Evolutionary conservation across 2,329 filamentous ascomycete species (phyloP).

Genomic region (Bipolaris sorokiniana): DNA sequence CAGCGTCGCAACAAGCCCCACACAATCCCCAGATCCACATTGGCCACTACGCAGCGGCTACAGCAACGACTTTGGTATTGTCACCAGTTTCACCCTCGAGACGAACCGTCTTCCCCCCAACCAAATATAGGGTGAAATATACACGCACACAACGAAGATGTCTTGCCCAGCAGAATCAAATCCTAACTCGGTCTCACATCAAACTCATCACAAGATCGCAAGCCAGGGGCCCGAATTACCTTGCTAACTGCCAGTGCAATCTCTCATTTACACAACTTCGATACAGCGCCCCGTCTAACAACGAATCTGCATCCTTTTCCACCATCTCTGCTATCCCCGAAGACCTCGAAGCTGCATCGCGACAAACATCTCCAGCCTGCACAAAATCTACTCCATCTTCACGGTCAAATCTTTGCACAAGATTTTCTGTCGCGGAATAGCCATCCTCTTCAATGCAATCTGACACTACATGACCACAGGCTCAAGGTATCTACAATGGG

Average conservation of each 20-base stretch:
- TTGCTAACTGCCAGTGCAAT: no score
- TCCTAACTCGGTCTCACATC: slow-evolving; percentile 18
- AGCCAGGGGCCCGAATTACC: neutral
- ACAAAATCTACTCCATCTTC: no score
- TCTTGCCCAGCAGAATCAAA: slow-evolving; percentile 19
- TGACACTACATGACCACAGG: neutral
- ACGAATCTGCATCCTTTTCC: no score
- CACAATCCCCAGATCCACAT: slow-evolving; percentile 31
- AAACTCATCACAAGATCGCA: slow-evolving; percentile 19
- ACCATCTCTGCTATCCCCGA: no score
- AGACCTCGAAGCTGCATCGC: no score
- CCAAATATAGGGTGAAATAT: slow-evolving; percentile 22
- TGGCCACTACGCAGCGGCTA: slow-evolving; percentile 38
- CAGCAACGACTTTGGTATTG: slow-evolving; percentile 34
- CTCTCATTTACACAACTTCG: no score
- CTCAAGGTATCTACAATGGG: neutral
- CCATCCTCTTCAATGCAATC: no score
- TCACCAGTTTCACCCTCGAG: slow-evolving; percentile 22
- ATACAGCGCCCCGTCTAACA: no score
- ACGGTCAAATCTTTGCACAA: no score
- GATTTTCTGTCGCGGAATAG: no score
- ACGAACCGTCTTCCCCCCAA: slow-evolving; percentile 21
- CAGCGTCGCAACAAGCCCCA: slow-evolving; percentile 18
- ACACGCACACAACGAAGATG: slow-evolving; percentile 7
- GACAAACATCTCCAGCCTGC: no score